phyloP scores from a whole-genome alignment of 345 rosid species.

The Tarenaya hassleriana region DNA sequence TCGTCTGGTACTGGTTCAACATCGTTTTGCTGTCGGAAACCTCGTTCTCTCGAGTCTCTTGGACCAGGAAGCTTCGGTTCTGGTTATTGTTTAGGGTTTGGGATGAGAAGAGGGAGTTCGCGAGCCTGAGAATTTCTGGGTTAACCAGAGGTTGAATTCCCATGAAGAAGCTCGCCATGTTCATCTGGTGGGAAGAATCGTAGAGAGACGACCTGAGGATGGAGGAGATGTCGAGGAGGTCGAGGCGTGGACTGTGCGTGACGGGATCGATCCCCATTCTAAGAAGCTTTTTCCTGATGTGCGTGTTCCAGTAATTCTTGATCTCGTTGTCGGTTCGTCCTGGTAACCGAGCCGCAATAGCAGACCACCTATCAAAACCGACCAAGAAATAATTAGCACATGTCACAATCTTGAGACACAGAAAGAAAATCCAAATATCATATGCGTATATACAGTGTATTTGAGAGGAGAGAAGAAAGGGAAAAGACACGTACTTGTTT shows the following conservation, averaged over 20 bases:
- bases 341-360: conserved; percentile 73
- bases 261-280: conserved; percentile 91
- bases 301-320: conserved; percentile 83
- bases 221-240: conserved; percentile 63
- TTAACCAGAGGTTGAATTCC: conserved; percentile 35
- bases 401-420: too few species aligned
- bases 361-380: conserved; percentile 52
- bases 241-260: conserved; percentile 65
- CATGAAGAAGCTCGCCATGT: conserved; percentile 42
- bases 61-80: too few species aligned
- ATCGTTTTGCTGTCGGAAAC: too few species aligned
- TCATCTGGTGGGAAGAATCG: conserved; percentile 36
- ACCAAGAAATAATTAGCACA: not conserved
- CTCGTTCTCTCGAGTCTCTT: too few species aligned
- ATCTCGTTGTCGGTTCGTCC: conserved; percentile 87
- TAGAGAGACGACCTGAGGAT: conserved; percentile 42
- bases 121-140: conserved; percentile 39
- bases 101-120: conserved; percentile 36
- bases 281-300: conserved; percentile 62
- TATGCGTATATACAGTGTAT: not conserved
- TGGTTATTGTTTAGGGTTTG: conserved; percentile 24
- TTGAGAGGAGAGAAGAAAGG: not conserved
- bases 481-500: conserved; percentile 50
- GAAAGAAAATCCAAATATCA: too few species aligned
- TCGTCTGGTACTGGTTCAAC: too few species aligned